phyloP scores from a whole-genome alignment of 768 basidiomycete genomes.

The Kwoniella mangroviensis region DNA sequence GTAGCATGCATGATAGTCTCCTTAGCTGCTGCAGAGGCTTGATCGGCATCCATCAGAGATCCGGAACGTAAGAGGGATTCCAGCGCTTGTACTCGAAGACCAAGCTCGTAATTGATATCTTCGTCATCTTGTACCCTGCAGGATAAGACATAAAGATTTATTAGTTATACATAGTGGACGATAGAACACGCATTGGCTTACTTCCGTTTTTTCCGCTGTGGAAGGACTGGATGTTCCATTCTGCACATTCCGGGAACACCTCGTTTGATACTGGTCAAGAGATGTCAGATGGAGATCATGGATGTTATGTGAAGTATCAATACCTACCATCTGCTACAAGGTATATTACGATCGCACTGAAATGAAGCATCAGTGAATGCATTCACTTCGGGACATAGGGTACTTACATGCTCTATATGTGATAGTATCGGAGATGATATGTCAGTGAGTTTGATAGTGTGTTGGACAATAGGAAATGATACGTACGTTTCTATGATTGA shows the following conservation, averaged over 20 bases:
- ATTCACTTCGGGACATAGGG: neutral
- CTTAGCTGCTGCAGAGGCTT: conserved; percentile 43
- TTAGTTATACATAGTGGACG: neutral
- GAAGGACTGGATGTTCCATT: conserved; percentile 49
- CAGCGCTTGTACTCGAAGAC: conserved; percentile 44
- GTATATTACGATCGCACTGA: conserved; percentile 55
- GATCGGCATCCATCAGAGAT: conserved; percentile 43
- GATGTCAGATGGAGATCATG: neutral
- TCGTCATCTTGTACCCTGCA: conserved; percentile 35
- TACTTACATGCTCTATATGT: conserved; percentile 49
- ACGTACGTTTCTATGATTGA: conserved; percentile 44
- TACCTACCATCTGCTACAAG: conserved; percentile 52
- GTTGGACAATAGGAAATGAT: too few species aligned
- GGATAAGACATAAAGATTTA: neutral
- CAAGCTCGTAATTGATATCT: conserved; percentile 44
- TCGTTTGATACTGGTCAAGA: conserved; percentile 43
- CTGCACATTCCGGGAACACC: conserved; percentile 51
- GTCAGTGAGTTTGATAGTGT: too few species aligned
- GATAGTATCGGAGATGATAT: too few species aligned
- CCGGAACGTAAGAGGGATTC: conserved; percentile 49
- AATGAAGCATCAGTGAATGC: too few species aligned
- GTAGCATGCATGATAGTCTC: conserved; percentile 50
- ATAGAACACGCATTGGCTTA: conserved; percentile 21
- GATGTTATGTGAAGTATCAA: neutral
- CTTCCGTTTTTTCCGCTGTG: conserved; percentile 42